These are phyloP conservation scores for Acarospora socialis DNA, from an alignment of 2,329 filamentous ascomycete species.

Conservation along the genomic window DNA sequence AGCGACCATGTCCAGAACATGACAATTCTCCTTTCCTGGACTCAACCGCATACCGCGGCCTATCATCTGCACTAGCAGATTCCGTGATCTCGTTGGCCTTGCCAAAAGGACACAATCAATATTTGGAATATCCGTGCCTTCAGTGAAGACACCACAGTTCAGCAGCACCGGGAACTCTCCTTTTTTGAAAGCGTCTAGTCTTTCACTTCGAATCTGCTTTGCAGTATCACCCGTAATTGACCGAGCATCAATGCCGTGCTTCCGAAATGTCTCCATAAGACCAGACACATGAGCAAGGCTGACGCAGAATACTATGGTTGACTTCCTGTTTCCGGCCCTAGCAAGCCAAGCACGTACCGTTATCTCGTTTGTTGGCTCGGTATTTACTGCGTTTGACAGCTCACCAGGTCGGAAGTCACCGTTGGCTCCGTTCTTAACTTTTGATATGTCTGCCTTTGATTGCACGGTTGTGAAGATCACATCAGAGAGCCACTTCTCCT, in stretches of 20 bases:
- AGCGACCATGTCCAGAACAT: constrained; percentile 92
- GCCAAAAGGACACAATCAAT: constrained; percentile 86
- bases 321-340: constrained; percentile 58
- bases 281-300: constrained; percentile 68
- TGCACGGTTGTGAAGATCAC: constrained; percentile 90
- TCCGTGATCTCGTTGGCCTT: constrained; percentile 80
- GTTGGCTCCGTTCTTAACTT: constrained; percentile 46
- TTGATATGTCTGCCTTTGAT: constrained; percentile 64
- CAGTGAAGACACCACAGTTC: constrained; percentile 93
- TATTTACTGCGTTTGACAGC: constrained; percentile 77
- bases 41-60: constrained; percentile 79
- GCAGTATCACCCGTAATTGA: constrained; percentile 77
- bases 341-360: constrained; percentile 76
- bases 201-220: constrained; percentile 50
- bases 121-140: constrained; percentile 95
- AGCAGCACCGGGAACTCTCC: constrained; percentile 73
- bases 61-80: constrained; percentile 94
- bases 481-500: constrained; percentile 80
- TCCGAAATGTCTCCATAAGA: constrained; percentile 62
- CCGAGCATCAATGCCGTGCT: constrained; percentile 64
- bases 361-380: constrained; percentile 62
- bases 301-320: constrained; percentile 88
- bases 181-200: constrained; percentile 60
- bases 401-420: constrained; percentile 70
- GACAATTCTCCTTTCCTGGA: constrained; percentile 71